phyloP scores from a whole-genome alignment of 208 protist genomes.

The Crithidia acanthocephali region DNA sequence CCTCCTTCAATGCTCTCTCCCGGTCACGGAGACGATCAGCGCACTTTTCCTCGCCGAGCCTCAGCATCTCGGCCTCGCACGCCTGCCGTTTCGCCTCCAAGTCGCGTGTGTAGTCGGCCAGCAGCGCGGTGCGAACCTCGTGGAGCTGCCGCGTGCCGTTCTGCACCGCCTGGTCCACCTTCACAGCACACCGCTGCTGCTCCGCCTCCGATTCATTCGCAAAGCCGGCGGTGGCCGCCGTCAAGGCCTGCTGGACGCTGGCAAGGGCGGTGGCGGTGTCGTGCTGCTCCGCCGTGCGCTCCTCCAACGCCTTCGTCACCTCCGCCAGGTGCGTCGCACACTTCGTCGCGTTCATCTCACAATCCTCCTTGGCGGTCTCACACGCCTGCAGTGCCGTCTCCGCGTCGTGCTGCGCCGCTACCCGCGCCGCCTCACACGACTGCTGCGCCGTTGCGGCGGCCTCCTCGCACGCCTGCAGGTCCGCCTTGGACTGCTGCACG shows the following conservation, averaged over 20 bases:
- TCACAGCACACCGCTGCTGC: constrained; percentile 14
- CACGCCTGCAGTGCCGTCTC: constrained; percentile 8
- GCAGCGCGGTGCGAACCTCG: not conserved
- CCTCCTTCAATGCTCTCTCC: not conserved
- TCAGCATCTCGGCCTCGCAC: constrained; percentile 9
- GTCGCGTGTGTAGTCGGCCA: constrained; percentile 9
- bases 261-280: constrained; percentile 1
- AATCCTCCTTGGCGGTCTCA: not conserved
- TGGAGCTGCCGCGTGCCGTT: constrained; percentile 2
- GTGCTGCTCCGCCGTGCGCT: not conserved
- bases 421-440: not conserved
- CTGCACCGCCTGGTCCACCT: constrained; percentile 1
- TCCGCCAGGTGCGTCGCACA: constrained; percentile 1
- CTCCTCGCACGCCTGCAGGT: not conserved
- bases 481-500: not conserved
- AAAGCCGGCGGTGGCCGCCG: constrained; percentile 4
- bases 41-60: constrained; percentile 15
- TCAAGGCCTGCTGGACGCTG: not conserved
- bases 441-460: not conserved
- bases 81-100: constrained; percentile 3
- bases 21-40: not conserved
- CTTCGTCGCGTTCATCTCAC: not conserved
- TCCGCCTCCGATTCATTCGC: constrained; percentile 17
- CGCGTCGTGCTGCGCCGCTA: not conserved
- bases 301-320: constrained; percentile 5